phyloP scores from a whole-genome alignment of 1,284 basidiomycete genomes.

The Austropuccinia psidii region DNA sequence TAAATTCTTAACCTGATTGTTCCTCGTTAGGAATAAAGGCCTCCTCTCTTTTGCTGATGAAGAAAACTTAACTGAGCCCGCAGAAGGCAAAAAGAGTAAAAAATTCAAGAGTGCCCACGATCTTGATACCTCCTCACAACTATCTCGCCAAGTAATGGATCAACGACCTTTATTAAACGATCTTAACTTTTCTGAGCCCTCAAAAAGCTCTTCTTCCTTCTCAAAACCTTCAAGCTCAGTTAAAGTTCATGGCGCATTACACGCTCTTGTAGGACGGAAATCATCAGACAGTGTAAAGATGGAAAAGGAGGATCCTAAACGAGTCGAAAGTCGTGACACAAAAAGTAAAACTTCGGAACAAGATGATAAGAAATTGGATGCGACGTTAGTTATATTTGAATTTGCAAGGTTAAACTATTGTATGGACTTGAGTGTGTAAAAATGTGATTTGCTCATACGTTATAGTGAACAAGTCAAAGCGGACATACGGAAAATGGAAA shows the following conservation, averaged over 20 bases:
- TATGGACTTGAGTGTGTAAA: constrained; percentile 46
- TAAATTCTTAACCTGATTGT: no score
- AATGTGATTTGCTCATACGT: not conserved
- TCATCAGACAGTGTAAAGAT: not conserved
- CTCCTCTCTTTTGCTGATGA: constrained; percentile 79
- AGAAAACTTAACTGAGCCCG: constrained; percentile 52
- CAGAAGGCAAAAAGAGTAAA: constrained; percentile 55
- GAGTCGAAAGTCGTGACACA: not conserved
- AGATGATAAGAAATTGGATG: not conserved
- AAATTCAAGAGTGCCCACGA: constrained; percentile 53
- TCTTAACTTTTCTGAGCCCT: constrained; percentile 38
- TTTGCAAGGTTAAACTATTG: constrained; percentile 55
- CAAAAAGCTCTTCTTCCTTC: constrained; percentile 31
- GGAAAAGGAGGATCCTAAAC: not conserved
- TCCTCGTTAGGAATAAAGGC: constrained; percentile 63
- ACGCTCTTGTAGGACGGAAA: not conserved
- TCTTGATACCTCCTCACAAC: constrained; percentile 62
- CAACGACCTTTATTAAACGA: constrained; percentile 39
- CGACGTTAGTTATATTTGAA: constrained; percentile 59
- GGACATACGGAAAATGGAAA: constrained; percentile 80
- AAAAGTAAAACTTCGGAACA: not conserved
- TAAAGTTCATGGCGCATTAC: constrained; percentile 56
- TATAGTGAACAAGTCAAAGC: constrained; percentile 60
- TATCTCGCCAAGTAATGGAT: constrained; percentile 48
- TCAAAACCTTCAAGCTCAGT: constrained; percentile 53